Conservation (phyloP, 2,329 filamentous ascomycete genomes). For the Scedosporium dehoogii region DNA sequence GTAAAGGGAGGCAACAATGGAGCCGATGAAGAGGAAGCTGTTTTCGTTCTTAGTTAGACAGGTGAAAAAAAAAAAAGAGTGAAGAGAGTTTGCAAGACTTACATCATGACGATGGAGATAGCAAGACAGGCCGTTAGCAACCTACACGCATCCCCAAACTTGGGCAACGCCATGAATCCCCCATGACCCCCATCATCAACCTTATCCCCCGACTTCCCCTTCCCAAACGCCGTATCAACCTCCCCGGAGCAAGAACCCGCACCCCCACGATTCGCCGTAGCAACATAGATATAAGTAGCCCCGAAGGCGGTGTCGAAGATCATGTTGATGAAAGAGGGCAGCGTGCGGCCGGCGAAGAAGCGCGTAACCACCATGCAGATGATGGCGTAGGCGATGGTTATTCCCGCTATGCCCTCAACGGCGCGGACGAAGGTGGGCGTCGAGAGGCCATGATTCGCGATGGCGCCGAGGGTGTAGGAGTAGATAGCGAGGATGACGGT, state of each 20-base stretch:
- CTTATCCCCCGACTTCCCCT: slow-evolving; percentile 42
- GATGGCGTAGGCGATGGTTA: slow-evolving; percentile 63
- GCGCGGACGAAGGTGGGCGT: slow-evolving; percentile 61
- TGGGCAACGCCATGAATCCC: slow-evolving; percentile 38
- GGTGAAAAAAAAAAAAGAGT: background rate
- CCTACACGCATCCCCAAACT: slow-evolving; percentile 49
- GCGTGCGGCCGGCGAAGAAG: slow-evolving; percentile 63
- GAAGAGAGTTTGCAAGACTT: slow-evolving; percentile 17
- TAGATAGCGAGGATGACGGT: slow-evolving; percentile 69
- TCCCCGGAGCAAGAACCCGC: slow-evolving; percentile 49
- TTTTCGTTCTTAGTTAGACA: background rate
- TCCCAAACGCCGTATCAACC: slow-evolving; percentile 60
- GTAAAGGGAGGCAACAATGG: slow-evolving; percentile 57
- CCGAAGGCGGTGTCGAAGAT: slow-evolving; percentile 68
- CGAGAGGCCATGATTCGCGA: slow-evolving; percentile 50
- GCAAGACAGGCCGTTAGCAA: slow-evolving; percentile 71
- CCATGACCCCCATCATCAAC: slow-evolving; percentile 27
- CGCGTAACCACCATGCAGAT: slow-evolving; percentile 66
- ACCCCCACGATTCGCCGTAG: slow-evolving; percentile 62
- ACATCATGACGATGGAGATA: slow-evolving; percentile 69
- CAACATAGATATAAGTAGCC: slow-evolving; percentile 72
- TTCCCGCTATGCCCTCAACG: slow-evolving; percentile 69
- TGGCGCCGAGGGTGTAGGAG: slow-evolving; percentile 73
- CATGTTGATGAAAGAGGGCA: slow-evolving; percentile 65
- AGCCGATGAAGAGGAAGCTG: slow-evolving; percentile 66